Base-by-base conservation (phyloP, 768 basidiomycete species). In the Coprinellus aureogranulatus region DNA sequence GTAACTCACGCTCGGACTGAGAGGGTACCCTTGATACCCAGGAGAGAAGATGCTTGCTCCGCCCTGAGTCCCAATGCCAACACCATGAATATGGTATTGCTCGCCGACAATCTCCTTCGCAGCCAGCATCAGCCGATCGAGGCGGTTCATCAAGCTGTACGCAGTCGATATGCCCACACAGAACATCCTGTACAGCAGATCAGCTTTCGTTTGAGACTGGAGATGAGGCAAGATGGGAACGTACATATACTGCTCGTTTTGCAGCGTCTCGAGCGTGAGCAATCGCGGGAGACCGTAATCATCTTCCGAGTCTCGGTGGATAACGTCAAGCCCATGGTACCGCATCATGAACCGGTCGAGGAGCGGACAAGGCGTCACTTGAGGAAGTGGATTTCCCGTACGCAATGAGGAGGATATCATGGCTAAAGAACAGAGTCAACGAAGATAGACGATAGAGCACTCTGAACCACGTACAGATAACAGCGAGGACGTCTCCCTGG, bases 71-170 rank as follows among this genome's bases (percentile, higher is more conserved):
- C 3, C 27, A 30, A 8, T 9, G 3, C 18, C 34, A 22, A 89
- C 70, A 0, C 89, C 89, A 57, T 86, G 81, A n/a, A 93, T 89
- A 66, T 92, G 88, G 67, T 88, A 92, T 62, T 90, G 88, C 67
- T 94, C 92, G 1, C 92, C 92, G 1, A 94, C 89, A 45, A 94
- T 75, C 69, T 93, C 90, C 67, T 94, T 94, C 16, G 85, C 83
- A 2, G 90, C 89, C 2, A 92, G 65, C 85, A 94, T 90, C 57
- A 94, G 70, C 52, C 82, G 75, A 66, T 94, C 92, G 12, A 94
- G 72, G 10, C 89, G 81, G 5, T 81, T 80, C n/a, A 94, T 73
- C 40, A 94, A 81, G 0, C 81, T 78, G 61, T 81, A 89, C 0
- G 87, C 77, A 0, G 86, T 88, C 1, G 89, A 81, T 22, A 89